Percentiles rank a stretch among this genome's conserved stretches.
phyloP scores from a whole-genome alignment of 208 protist species.

The Tritrichomonas musculus region DNA sequence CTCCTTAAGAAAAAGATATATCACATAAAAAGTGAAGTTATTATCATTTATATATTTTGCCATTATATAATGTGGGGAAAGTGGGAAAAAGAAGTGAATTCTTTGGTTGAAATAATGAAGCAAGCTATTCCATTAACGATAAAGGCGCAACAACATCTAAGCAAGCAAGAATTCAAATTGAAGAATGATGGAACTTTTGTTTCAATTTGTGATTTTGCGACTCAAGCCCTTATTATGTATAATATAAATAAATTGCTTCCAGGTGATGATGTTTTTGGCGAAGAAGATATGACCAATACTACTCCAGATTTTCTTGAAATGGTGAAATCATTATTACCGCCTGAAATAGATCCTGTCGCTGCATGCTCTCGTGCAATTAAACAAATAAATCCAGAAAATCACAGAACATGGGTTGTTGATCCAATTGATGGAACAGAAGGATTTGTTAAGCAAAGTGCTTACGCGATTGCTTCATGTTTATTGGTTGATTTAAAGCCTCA shows the following conservation, averaged over 20 bases:
- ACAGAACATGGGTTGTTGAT: neutral
- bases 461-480: neutral
- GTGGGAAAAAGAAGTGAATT: neutral
- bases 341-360: neutral
- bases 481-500: neutral
- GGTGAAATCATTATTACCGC: neutral
- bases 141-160: neutral
- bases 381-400: neutral
- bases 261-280: neutral
- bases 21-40: no score
- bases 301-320: neutral
- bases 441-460: neutral
- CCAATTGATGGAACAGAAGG: slow-evolving; percentile 29
- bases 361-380: neutral
- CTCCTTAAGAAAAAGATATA: no score
- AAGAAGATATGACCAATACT: neutral
- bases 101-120: neutral
- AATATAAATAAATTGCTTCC: neutral
- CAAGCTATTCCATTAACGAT: neutral
- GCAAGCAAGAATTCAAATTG: neutral
- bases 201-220: neutral
- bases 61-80: neutral
- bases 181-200: slow-evolving; percentile 8
- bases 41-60: no score
- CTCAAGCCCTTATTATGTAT: neutral